Evolutionary conservation across 768 basidiomycete species (phyloP).

Genomic region (Trametes elegans): DNA sequence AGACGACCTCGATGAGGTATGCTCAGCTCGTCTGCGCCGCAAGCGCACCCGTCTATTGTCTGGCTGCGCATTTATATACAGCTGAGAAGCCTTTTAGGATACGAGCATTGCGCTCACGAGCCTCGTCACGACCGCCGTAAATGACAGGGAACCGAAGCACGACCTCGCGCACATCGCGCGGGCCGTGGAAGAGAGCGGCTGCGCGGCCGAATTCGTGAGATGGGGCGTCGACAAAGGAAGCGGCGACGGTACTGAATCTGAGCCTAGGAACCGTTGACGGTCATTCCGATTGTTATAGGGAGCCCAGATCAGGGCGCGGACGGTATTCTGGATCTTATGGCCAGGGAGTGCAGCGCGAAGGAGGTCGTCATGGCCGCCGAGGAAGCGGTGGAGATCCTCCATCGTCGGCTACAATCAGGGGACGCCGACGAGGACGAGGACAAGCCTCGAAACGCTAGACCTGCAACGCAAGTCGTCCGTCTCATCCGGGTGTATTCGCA

Average conservation of each 20-base stretch:
- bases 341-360: constrained; percentile 35
- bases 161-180: constrained; percentile 11
- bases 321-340: constrained; percentile 35
- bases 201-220: constrained; percentile 21
- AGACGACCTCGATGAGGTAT: constrained; percentile 13
- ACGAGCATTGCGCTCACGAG: constrained; percentile 15
- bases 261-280: constrained; percentile 38
- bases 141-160: constrained; percentile 13
- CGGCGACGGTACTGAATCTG: background rate
- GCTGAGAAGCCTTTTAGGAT: constrained; percentile 25
- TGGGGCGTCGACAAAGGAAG: background rate
- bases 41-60: too few relatives aligned
- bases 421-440: constrained; percentile 22
- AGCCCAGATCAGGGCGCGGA: constrained; percentile 29
- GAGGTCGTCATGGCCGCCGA: constrained; percentile 42
- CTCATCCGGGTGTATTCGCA: constrained; percentile 22
- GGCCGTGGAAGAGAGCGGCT: constrained; percentile 15
- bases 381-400: constrained; percentile 37
- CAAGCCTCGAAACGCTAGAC: background rate
- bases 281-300: constrained; percentile 38
- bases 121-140: constrained; percentile 18
- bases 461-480: constrained; percentile 23
- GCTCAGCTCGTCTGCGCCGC: background rate
- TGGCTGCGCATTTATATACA: constrained; percentile 1
- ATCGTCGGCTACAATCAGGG: constrained; percentile 12